Evolutionary conservation across 352 stramenopile genomes (phyloP), one percentile per base, ranked within the genome.

Genomic region (Thraustotheca clavata): DNA sequence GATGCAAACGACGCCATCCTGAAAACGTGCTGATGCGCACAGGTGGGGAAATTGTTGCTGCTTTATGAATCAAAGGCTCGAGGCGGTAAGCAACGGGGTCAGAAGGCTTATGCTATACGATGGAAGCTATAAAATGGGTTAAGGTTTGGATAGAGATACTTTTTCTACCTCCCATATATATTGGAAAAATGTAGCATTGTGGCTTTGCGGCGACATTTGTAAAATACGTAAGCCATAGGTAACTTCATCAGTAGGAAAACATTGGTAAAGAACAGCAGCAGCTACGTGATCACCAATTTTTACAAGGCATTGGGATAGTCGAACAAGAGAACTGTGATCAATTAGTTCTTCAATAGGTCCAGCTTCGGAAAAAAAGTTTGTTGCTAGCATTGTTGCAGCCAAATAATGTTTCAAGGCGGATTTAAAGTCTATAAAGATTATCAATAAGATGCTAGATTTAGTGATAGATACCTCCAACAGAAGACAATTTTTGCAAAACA

Each of bases 41-140:
- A 35, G 57, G 57, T 9, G 57, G 36, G 29, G 32, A 6, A 4
- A 65, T 33, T 27, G 24, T 38, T 20, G 57, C 57, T 18, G 40
- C 12, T 16, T 43, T n/a, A 14, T 50, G 20, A 7, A 98, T 67
- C n/a, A 98, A 83, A 24, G 94, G 94, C 73, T 98, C 94, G 66
- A 98, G 96, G 47, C 94, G 83, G 72, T 98, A 98, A 32, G 92
- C 89, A 2, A 98, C 90, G 2, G 91, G 91, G 76, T 98, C 94
- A 72, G 89, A 94, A 48, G 91, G 91, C 57, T 65, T n/a, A n/a
- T n/a, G n/a, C n/a, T n/a, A n/a, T n/a, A n/a, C n/a, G n/a, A n/a
- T 41, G 5, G 34, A 65, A 49, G 35, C 6, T 24, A 39, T 4
- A 29, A 11, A 4, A 24, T n/a, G 59, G 43, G n/a, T 8, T 24